Evolutionary conservation across 2,329 filamentous ascomycete genomes (phyloP).

Genomic region (Didymella pomorum): DNA sequence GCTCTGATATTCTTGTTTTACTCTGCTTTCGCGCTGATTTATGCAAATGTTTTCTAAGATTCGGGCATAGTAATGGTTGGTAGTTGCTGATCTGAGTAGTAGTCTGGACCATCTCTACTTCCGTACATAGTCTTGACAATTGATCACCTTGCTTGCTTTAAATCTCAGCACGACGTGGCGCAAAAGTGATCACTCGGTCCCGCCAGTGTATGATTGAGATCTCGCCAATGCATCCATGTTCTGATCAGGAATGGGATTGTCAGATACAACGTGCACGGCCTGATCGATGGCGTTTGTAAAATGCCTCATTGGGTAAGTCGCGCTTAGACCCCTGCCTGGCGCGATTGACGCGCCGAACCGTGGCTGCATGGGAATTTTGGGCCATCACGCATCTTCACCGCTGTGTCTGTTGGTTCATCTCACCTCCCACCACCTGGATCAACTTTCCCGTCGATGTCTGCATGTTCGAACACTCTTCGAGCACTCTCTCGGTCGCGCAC

Average conservation of each 20-base stretch:
- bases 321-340: constrained; percentile 14
- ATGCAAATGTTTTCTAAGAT: background rate
- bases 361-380: constrained; percentile 9
- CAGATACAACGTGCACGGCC: constrained; percentile 3
- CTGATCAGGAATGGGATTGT: background rate
- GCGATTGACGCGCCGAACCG: constrained; percentile 8
- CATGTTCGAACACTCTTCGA: constrained; percentile 42
- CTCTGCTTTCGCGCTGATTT: constrained; percentile 9
- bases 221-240: background rate
- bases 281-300: constrained; percentile 5
- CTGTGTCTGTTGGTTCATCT: constrained; percentile 3
- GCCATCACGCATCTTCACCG: constrained; percentile 3
- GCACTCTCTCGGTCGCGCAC: constrained; percentile 42
- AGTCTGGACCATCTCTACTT: constrained; percentile 6
- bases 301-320: constrained; percentile 14
- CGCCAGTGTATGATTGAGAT: background rate
- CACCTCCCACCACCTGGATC: background rate
- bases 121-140: constrained; percentile 13
- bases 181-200: background rate
- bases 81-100: constrained; percentile 13
- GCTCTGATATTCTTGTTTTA: background rate
- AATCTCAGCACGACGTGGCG: background rate
- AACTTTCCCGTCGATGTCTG: constrained; percentile 38
- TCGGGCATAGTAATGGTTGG: constrained; percentile 24
- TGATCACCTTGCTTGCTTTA: constrained; percentile 1